Evolutionary conservation across 495 filamentous ascomycete genomes (phyloP), one percentile per base, ranked within the genome.

Genomic region (Lophiostoma macrostomum): DNA sequence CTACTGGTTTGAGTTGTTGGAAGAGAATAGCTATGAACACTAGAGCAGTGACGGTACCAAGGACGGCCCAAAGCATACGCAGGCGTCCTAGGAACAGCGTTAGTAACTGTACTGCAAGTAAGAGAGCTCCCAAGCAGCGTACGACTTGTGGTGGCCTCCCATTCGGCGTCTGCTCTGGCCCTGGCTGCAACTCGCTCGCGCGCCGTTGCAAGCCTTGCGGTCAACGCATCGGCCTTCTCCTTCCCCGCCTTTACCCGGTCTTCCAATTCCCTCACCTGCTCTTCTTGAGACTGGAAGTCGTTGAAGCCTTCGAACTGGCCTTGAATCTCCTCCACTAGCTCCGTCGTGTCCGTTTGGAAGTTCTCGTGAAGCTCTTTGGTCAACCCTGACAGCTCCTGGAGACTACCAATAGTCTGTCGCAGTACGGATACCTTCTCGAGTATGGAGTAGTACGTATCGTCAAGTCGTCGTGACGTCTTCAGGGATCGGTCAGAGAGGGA

Each of bases 381-480:
- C 23, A 80, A 77, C 6, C 71, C 73, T 0, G 84, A 80, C 3
- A 96, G 78, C 41, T 87, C 80, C 53, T 86, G 82, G 16, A 96
- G 77, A 3, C 76, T 80, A 1, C 71, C 55, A 19, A 95, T 79
- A 1, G 84, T 88, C 42, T 76, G 73, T 43, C 84, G 82, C 27
- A 96, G 72, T 0, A 80, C 69, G 35, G 80, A 76, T 25, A 91
- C 74, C 52, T 86, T 91, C 64, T 91, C 85, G 13, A 93, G 74
- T 4, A 96, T 75, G 3, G 85, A 82, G 61, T 91, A 90, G 71
- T 95, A 95, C 0, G 85, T 90, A 59, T 86, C 85, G 63, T 95
- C 88, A n/a, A 96, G 77, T 36, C 80, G 80, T 54, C 80, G 78
- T 16, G 83, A 93, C 3, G 82, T 81, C 29, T 77, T 76, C 34